Conservation (phyloP, 441 rosid genomes). For the Jatropha podagrica region DNA sequence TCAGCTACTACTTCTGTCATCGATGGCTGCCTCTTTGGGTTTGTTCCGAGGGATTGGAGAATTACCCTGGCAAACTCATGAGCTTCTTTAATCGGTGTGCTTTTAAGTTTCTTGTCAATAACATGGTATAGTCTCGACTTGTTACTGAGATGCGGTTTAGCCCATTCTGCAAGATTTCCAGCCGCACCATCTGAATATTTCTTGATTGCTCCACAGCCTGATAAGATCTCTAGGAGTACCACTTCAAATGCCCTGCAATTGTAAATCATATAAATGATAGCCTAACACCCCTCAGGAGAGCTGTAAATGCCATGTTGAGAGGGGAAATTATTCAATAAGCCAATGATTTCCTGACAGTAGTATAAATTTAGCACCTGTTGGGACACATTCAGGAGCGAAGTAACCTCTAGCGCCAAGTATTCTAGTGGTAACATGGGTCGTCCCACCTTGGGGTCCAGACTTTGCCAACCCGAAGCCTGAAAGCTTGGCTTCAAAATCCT, state of each 20-base stretch:
- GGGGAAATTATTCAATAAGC: no score
- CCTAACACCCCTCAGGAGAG: not conserved
- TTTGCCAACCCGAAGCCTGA: constrained; percentile 43
- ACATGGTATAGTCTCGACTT: constrained; percentile 21
- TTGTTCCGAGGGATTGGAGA: constrained; percentile 25
- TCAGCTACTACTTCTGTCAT: constrained; percentile 27
- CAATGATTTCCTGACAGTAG: no score
- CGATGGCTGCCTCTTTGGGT: constrained; percentile 27
- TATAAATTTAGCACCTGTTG: constrained; percentile 19
- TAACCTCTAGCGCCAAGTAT: constrained; percentile 34
- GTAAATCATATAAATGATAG: constrained; percentile 12
- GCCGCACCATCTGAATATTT: constrained; percentile 16
- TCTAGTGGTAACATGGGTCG: constrained; percentile 28
- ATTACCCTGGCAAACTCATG: constrained; percentile 28
- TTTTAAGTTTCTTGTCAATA: constrained; percentile 33
- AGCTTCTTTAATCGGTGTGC: constrained; percentile 29
- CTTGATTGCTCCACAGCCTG: constrained; percentile 27
- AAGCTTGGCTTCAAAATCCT: constrained; percentile 36
- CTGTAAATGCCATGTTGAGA: not conserved
- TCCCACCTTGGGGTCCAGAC: constrained; percentile 31
- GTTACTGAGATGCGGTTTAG: constrained; percentile 28
- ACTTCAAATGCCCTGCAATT: constrained; percentile 31
- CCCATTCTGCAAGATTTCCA: constrained; percentile 28
- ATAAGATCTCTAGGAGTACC: constrained; percentile 33
- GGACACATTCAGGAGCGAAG: constrained; percentile 38